Evolutionary conservation across 495 filamentous ascomycete genomes (phyloP).

Genomic region (Pseudotulostoma volvatum): DNA sequence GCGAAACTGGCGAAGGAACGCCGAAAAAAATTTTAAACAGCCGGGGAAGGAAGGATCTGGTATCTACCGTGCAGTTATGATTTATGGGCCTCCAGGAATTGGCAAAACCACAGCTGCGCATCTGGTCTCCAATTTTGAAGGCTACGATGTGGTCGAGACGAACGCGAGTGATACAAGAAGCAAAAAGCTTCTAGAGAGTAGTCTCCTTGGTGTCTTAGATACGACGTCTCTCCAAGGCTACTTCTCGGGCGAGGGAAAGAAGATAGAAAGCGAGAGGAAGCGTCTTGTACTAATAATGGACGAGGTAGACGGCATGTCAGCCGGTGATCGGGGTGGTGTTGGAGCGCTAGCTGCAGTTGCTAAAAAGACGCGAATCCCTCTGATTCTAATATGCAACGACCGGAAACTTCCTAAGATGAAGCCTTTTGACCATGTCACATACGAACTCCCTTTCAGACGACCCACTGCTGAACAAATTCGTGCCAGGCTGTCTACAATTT

Average conservation of each 20-base stretch:
- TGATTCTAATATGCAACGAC: constrained; percentile 97
- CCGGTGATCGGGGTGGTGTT: constrained; percentile 89
- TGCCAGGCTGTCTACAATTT: constrained; percentile 83
- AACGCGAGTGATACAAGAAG: constrained; percentile 96
- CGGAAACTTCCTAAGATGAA: constrained; percentile 90
- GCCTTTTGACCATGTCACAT: constrained; percentile 75
- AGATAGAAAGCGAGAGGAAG: constrained; percentile 65
- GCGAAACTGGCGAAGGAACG: constrained; percentile 56
- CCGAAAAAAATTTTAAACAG: constrained; percentile 58
- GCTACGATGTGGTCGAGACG: constrained; percentile 83
- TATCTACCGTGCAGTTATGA: constrained; percentile 64
- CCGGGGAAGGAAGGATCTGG: constrained; percentile 71
- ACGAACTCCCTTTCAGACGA: constrained; percentile 71
- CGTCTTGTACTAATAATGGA: constrained; percentile 97
- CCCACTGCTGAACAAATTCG: constrained; percentile 80
- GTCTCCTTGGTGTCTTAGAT: constrained; percentile 73
- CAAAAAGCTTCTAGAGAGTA: constrained; percentile 87
- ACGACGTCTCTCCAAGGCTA: constrained; percentile 86
- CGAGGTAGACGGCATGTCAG: constrained; percentile 98
- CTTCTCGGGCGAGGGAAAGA: constrained; percentile 72
- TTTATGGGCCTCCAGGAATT: constrained; percentile 89
- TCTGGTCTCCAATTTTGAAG: constrained; percentile 79
- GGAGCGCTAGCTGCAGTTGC: constrained; percentile 85
- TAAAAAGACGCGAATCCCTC: constrained; percentile 84
- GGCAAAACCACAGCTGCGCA: constrained; percentile 97